Evolutionary conservation across 148 eudicot species (phyloP).

Genomic region (Limonium bicolor): DNA sequence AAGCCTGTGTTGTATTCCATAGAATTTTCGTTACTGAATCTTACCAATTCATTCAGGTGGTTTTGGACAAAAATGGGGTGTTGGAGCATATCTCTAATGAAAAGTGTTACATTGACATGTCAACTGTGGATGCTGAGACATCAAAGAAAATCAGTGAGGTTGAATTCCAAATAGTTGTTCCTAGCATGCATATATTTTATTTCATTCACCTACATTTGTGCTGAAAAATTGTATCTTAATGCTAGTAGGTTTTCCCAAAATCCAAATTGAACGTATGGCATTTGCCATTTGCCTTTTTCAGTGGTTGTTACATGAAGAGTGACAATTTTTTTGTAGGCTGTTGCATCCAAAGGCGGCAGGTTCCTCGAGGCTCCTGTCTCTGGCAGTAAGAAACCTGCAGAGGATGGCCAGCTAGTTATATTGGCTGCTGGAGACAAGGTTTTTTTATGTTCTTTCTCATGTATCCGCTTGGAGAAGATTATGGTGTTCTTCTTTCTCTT

Average conservation of each 20-base stretch:
- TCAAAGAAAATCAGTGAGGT: constrained; percentile 84
- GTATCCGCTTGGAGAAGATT: too few relatives aligned
- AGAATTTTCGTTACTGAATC: not conserved
- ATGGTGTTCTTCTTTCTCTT: too few relatives aligned
- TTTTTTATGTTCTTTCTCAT: constrained; percentile 1
- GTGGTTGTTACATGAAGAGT: too few relatives aligned
- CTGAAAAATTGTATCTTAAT: too few relatives aligned
- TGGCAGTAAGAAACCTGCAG: constrained; percentile 99
- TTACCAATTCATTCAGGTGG: constrained; percentile 33
- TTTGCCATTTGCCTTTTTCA: too few relatives aligned
- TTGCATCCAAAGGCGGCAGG: constrained; percentile 66
- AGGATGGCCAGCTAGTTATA: constrained; percentile 91
- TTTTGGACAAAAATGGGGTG: constrained; percentile 69
- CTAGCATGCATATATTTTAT: not conserved
- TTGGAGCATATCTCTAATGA: constrained; percentile 60
- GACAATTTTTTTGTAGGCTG: too few relatives aligned
- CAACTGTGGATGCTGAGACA: constrained; percentile 94
- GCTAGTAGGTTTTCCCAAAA: too few relatives aligned
- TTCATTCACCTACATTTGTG: not conserved
- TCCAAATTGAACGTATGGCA: too few relatives aligned
- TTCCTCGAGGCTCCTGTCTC: constrained; percentile 98
- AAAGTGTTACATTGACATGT: constrained; percentile 92
- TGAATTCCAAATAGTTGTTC: constrained; percentile 2
- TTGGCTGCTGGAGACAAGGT: constrained; percentile 98
- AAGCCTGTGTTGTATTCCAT: too few relatives aligned